Evolutionary conservation across 139 green algal species (phyloP).

Genomic region (Chara braunii): DNA sequence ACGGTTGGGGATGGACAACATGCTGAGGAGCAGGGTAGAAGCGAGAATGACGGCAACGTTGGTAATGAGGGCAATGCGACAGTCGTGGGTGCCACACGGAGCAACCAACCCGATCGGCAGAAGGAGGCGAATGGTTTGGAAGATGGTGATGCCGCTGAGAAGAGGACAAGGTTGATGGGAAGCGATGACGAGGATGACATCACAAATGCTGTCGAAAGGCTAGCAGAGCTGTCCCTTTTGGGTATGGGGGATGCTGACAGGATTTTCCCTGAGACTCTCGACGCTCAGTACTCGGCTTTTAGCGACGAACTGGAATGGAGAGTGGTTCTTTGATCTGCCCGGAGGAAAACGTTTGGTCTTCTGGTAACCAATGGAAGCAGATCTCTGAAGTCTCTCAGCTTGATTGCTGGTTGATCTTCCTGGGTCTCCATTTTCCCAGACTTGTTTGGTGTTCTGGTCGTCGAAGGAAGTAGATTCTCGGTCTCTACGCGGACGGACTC

Average conservation of each 20-base stretch:
- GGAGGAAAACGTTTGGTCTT: too few species aligned
- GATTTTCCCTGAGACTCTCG: slow-evolving; percentile 46
- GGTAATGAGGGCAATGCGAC: not conserved
- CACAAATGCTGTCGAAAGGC: not conserved
- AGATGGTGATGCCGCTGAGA: slow-evolving; percentile 1
- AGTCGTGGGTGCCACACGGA: not conserved
- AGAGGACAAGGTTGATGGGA: too few species aligned
- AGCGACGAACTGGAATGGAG: slow-evolving; percentile 54
- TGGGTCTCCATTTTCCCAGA: too few species aligned
- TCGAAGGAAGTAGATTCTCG: too few species aligned
- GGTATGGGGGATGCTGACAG: slow-evolving; percentile 42
- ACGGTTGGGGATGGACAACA: too few species aligned
- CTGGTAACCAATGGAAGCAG: too few species aligned
- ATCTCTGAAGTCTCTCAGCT: too few species aligned
- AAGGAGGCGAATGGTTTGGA: not conserved
- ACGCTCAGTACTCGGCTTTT: slow-evolving; percentile 45
- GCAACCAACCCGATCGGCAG: too few species aligned
- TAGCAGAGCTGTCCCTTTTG: slow-evolving; percentile 55
- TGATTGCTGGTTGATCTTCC: too few species aligned
- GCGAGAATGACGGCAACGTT: not conserved
- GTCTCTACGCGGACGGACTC: too few species aligned
- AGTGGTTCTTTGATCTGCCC: slow-evolving; percentile 56
- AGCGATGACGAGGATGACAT: slow-evolving; percentile 26
- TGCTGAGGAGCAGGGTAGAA: not conserved
- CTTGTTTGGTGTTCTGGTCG: too few species aligned